Evolutionary conservation across 2,329 filamentous ascomycete genomes (phyloP).

Genomic region (Exophiala aquamarina): DNA sequence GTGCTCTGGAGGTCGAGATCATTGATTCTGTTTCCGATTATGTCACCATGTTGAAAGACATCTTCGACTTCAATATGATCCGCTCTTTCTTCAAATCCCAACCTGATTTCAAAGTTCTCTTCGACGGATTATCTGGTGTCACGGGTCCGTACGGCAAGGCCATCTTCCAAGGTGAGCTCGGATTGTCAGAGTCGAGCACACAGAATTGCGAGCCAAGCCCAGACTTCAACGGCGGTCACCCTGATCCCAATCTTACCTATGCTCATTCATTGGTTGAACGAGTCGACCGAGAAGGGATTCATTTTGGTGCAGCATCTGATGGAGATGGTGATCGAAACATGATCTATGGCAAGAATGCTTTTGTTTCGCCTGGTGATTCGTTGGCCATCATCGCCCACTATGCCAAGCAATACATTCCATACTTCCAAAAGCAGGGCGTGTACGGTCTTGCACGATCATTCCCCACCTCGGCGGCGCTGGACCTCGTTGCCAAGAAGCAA

Average conservation of each 20-base stretch:
- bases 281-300: constrained; percentile 86
- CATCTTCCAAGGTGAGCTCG: constrained; percentile 93
- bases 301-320: constrained; percentile 94
- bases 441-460: constrained; percentile 95
- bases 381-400: constrained; percentile 98
- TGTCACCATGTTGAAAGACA: constrained; percentile 91
- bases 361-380: constrained; percentile 96
- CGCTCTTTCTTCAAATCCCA: constrained; percentile 86
- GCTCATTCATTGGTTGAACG: constrained; percentile 91
- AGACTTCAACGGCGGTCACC: constrained; percentile 96
- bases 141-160: constrained; percentile 92
- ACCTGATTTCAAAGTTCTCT: constrained; percentile 93
- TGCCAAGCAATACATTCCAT: constrained; percentile 84
- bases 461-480: constrained; percentile 94
- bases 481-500: constrained; percentile 93
- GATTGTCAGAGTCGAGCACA: constrained; percentile 71
- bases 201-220: constrained; percentile 92
- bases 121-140: constrained; percentile 91
- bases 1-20: constrained; percentile 86
- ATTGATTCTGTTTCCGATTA: constrained; percentile 94
- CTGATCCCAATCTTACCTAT: constrained; percentile 96
- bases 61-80: constrained; percentile 97
- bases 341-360: constrained; percentile 97
- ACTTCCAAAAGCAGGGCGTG: constrained; percentile 96
- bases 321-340: constrained; percentile 99